These are phyloP conservation scores for Zymoseptoria crescenta DNA, from an alignment of 2,329 filamentous ascomycete species.

Conservation along the genomic window DNA sequence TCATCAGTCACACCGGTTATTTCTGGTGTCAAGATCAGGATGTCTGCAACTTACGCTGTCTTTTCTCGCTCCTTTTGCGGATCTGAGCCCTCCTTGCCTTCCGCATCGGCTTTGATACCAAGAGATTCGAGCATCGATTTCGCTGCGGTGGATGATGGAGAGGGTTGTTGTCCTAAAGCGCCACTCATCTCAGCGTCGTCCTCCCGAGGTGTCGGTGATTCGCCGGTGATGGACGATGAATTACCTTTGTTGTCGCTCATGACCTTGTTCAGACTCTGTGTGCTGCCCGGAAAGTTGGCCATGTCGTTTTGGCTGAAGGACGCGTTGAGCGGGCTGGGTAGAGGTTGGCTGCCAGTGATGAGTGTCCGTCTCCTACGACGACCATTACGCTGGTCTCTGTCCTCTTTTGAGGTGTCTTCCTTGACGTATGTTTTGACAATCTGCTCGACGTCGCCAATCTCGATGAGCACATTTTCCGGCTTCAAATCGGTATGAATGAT, in stretches of 20 bases:
- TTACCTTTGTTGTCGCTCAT: conserved; percentile 64
- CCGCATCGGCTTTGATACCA: conserved; percentile 38
- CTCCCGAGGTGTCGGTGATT: conserved; percentile 35
- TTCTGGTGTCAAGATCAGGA: conserved; percentile 7
- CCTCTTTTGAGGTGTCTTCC: conserved; percentile 58
- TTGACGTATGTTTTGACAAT: conserved; percentile 96
- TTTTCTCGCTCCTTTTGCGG: conserved; percentile 78
- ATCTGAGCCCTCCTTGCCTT: conserved; percentile 29
- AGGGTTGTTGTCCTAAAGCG: conserved; percentile 38
- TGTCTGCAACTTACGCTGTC: conserved; percentile 65
- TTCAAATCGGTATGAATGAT: conserved; percentile 98
- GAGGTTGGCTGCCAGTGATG: conserved; percentile 92
- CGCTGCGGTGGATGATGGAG: conserved; percentile 29
- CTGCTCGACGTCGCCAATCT: conserved; percentile 97
- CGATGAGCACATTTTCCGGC: conserved; percentile 95
- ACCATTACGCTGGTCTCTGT: conserved; percentile 86
- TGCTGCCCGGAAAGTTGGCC: conserved; percentile 48
- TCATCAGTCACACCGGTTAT: conserved; percentile 21
- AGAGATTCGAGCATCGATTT: conserved; percentile 54
- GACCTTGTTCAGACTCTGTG: conserved; percentile 75
- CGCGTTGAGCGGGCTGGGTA: conserved; percentile 89
- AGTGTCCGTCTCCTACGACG: conserved; percentile 81
- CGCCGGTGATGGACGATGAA: conserved; percentile 33
- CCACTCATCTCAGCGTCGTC: conserved; percentile 46
- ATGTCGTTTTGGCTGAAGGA: conserved; percentile 77